Evolutionary conservation across 441 rosid species (phyloP).

Genomic region (Hura crepitans): DNA sequence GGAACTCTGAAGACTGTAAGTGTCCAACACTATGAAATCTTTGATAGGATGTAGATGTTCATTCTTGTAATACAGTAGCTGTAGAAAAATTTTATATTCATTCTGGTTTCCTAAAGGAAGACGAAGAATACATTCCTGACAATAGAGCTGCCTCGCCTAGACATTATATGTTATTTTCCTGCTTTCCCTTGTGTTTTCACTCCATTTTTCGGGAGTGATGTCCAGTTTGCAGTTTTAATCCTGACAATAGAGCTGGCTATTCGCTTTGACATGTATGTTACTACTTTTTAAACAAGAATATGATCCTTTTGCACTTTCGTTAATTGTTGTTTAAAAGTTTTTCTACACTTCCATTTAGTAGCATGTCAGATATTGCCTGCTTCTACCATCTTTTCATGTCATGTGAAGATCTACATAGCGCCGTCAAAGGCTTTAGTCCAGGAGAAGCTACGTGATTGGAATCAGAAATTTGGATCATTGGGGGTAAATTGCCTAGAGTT

Average conservation of each 20-base stretch:
- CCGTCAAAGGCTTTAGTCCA: constrained; percentile 98
- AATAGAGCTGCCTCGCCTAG: neutral
- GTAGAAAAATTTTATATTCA: neutral
- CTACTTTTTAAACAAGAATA: neutral
- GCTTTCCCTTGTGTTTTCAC: neutral
- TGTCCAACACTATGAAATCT: neutral
- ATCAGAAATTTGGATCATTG: constrained; percentile 71
- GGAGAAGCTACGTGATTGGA: constrained; percentile 95
- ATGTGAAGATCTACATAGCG: constrained; percentile 72
- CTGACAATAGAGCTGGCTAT: no score
- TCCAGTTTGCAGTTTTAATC: neutral
- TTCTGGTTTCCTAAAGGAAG: neutral
- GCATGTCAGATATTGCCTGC: constrained; percentile 16
- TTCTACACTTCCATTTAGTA: constrained; percentile 9
- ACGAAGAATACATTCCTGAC: neutral
- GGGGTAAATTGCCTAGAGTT: constrained; percentile 86
- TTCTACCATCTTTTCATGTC: constrained; percentile 26
- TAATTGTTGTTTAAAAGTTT: constrained; percentile 4
- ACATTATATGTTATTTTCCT: neutral
- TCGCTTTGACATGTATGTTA: no score
- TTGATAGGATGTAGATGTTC: neutral
- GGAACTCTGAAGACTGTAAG: constrained; percentile 94
- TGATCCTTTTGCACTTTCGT: neutral
- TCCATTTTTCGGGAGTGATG: neutral
- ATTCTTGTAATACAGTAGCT: neutral